phyloP scores from a whole-genome alignment of 1,139 yeast genomes.

The Arxiozyma telluris region DNA sequence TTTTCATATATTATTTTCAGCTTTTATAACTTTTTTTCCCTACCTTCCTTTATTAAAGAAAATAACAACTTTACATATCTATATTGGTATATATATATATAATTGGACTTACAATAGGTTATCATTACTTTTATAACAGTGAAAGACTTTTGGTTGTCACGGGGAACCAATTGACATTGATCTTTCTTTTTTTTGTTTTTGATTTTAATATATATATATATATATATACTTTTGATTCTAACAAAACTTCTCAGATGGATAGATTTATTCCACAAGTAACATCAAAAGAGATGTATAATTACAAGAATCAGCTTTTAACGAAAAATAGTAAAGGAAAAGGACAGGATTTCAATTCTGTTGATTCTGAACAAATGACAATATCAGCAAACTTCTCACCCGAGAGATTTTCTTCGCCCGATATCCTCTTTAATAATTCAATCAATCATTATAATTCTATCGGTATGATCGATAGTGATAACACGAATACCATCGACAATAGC shows the following conservation, averaged over 20 bases:
- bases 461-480: not conserved
- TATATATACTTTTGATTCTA: too few relatives aligned
- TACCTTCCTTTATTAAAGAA: too few relatives aligned
- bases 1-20: too few relatives aligned
- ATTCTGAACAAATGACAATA: not conserved
- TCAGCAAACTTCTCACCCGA: conserved; percentile 17
- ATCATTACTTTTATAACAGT: not conserved
- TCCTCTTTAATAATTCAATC: conserved; percentile 18
- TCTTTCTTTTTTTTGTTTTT: too few relatives aligned
- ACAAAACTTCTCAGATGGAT: conserved; percentile 13
- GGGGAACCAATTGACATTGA: conserved; percentile 9
- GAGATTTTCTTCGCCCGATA: conserved; percentile 26
- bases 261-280: conserved; percentile 31
- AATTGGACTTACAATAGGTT: too few relatives aligned
- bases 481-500: not conserved
- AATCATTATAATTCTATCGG: conserved; percentile 19
- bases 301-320: not conserved
- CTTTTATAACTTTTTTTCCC: too few relatives aligned
- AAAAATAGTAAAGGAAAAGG: not conserved
- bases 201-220: not conserved
- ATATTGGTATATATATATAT: too few relatives aligned
- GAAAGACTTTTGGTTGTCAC: not conserved
- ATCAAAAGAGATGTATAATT: conserved; percentile 24
- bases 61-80: too few relatives aligned
- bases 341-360: not conserved